phyloP scores from a whole-genome alignment of 306 rosid genomes.

The Dalbergia oliveri region DNA sequence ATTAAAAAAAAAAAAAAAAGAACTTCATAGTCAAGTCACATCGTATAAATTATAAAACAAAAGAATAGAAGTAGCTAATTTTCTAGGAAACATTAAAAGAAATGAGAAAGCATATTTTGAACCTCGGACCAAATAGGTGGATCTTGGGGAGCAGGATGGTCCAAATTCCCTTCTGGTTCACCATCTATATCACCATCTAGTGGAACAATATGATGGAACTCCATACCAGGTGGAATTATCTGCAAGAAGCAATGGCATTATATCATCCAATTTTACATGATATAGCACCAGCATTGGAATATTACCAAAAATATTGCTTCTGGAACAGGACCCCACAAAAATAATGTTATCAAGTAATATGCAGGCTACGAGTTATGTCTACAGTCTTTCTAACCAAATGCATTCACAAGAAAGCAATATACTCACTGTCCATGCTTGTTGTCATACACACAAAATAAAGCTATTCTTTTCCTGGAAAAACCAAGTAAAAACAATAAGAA shows the following conservation, averaged over 20 bases:
- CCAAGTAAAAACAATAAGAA: constrained; percentile 12
- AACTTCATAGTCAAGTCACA: constrained; percentile 32
- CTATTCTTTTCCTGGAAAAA: constrained; percentile 23
- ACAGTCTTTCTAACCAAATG: constrained; percentile 21
- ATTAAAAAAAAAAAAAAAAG: constrained; percentile 18
- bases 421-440: constrained; percentile 1
- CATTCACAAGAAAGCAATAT: constrained; percentile 23
- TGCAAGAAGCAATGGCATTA: constrained; percentile 51
- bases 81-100: constrained; percentile 41
- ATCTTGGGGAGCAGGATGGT: constrained; percentile 88
- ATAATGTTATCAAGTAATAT: constrained; percentile 7
- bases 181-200: constrained; percentile 89
- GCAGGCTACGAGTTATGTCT: constrained; percentile 32
- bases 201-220: constrained; percentile 94
- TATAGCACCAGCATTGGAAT: constrained; percentile 28
- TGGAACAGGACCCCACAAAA: constrained; percentile 39
- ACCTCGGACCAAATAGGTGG: constrained; percentile 99
- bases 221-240: constrained; percentile 99
- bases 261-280: constrained; percentile 41
- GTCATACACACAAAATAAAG: constrained; percentile 25
- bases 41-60: constrained; percentile 35
- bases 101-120: constrained; percentile 49
- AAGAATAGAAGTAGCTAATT: constrained; percentile 38
- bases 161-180: constrained; percentile 83
- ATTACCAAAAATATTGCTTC: constrained; percentile 28